Base-by-base conservation (phyloP, 805 yeast genomes). In the Candida tallmaniae region DNA sequence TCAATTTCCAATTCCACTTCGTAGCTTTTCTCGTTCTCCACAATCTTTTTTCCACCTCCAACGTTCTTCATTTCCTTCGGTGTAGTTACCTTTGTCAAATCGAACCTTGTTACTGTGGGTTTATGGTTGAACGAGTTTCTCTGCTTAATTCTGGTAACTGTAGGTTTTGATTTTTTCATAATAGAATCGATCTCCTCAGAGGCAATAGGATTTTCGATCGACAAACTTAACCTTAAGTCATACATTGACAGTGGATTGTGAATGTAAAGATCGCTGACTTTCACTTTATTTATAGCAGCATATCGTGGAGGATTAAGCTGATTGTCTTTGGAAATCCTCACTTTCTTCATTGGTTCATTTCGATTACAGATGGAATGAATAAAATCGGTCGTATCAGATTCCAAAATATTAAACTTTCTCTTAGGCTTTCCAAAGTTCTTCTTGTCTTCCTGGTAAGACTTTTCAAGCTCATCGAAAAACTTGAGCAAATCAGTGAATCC, bases 181-280 rank as follows among this genome's bases (percentile, higher is more conserved):
- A 59, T 49, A 50, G 65, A 70, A 60, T 70, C 73, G 53, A 80
- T 46, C 62, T 79, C 57, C 52, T 76, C 58, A 60, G 72, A 78
- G 22, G 74, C 70, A 16, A 75, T 73, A 0, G 96, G 96, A 39
- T 80, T 54, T 74, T 88, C 97, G 19, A 83, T 58, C 24, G 86
- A 76, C 43, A 89, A 60, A 5, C 94, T 79, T 23, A 88, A 62
- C 46, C 95, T 72, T 46, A 81, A 66, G 58, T 88, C 97, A 52
- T 79, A 80, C 57, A 78, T 68, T 21, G 83, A 76, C 43, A 83
- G 80, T 4, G 96, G 96, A 35, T 82, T 73, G 49, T 75, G 79
- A 14, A 88, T 66, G 48, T 76, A 71, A 36, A 89, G 56, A 51
- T 83, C 87, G 2, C 86, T 74, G n/a, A 87, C 61, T 35, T 90